phyloP scores from a whole-genome alignment of 495 filamentous ascomycete species.

The Massariosphaeria phaeospora region DNA sequence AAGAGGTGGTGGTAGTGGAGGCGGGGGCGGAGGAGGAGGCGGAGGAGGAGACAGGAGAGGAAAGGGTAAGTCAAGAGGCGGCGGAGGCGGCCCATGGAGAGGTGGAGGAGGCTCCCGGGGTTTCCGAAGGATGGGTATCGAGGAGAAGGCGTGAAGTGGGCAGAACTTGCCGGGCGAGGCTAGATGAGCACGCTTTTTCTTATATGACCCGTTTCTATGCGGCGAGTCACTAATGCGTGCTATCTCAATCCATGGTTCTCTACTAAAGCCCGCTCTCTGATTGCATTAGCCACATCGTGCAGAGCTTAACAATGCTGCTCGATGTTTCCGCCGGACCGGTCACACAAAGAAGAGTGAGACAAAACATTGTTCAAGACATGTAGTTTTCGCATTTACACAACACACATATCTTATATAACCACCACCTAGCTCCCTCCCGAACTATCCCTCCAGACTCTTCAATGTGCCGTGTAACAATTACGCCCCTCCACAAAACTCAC shows the following conservation, averaged over 20 bases:
- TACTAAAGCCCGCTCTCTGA: no score
- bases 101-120: neutral
- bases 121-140: neutral
- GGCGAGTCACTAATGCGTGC: no score
- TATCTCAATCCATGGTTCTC: no score
- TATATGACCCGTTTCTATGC: no score
- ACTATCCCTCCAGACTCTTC: neutral
- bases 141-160: neutral
- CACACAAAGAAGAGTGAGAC: neutral
- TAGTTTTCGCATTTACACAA: neutral
- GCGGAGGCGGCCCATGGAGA: neutral
- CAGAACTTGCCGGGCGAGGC: neutral
- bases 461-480: neutral
- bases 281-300: no score
- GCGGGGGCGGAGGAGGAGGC: constrained; percentile 24
- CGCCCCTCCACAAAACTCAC: neutral
- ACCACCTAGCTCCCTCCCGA: neutral
- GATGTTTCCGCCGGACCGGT: no score
- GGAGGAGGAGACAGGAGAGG: constrained; percentile 15
- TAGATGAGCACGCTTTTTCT: no score
- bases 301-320: no score
- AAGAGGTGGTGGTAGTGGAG: constrained; percentile 27
- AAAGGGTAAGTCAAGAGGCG: neutral
- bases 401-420: constrained; percentile 1
- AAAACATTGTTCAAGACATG: constrained; percentile 1